Conservation (phyloP, 768 basidiomycete species). For the Serendipita vermifera region DNA sequence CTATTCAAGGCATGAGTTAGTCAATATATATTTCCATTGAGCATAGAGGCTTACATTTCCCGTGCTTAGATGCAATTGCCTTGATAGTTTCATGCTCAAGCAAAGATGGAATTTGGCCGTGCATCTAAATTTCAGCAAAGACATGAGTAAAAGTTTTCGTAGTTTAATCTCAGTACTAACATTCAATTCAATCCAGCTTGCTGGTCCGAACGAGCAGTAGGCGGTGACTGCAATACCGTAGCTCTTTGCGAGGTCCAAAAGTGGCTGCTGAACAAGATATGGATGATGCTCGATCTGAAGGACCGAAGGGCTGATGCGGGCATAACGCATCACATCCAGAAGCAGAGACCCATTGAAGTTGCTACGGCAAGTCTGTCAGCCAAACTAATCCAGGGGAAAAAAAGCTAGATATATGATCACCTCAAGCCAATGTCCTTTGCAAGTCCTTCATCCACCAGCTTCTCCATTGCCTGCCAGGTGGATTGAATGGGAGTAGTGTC, state of each 20-base stretch:
- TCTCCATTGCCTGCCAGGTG: conserved; percentile 78
- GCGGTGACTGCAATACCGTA: conserved; percentile 39
- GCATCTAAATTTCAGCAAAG: too few relatives aligned
- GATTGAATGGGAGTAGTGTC: conserved; percentile 60
- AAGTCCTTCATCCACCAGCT: conserved; percentile 54
- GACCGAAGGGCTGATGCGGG: conserved; percentile 45
- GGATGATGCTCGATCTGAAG: conserved; percentile 52
- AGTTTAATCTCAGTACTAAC: conserved; percentile 31
- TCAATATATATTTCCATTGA: not conserved
- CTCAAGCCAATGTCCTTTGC: conserved; percentile 71
- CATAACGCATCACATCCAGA: conserved; percentile 67
- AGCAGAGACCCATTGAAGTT: conserved; percentile 64
- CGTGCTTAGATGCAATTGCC: conserved; percentile 35
- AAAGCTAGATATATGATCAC: conserved; percentile 22
- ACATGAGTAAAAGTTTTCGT: not conserved
- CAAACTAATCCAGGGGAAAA: not conserved
- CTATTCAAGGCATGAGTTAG: conserved; percentile 16
- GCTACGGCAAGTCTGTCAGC: conserved; percentile 26
- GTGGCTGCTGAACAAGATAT: conserved; percentile 36
- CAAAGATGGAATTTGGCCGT: conserved; percentile 22
- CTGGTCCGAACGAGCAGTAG: conserved; percentile 44
- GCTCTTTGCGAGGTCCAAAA: conserved; percentile 33
- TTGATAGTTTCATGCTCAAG: conserved; percentile 36
- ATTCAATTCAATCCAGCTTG: conserved; percentile 53
- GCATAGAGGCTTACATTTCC: conserved; percentile 34